Base-by-base conservation (phyloP, 139 green algal species). In the Coelastrella sp. region DNA sequence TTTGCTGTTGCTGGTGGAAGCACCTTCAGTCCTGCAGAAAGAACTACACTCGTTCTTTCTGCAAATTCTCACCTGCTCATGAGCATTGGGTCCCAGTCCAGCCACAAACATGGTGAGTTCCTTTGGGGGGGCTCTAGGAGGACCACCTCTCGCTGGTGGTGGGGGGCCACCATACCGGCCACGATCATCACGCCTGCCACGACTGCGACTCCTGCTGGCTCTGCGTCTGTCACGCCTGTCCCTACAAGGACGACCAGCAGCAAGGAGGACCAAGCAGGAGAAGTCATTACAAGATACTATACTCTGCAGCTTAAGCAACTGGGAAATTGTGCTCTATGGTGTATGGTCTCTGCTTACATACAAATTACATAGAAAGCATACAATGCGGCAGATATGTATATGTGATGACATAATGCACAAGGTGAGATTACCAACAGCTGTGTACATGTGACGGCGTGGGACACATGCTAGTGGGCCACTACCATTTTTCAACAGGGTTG, bases 91-190 rank as follows among this genome's bases (percentile, higher is more conserved):
- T 17, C 40, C 77, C 59, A 84, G 77, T 15, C 77, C 77, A 43
- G 77, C 77, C n/a, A 84, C 60, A 75, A 84, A 84, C 77, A 84
- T 84, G 60, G 77, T 84, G 19, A 84, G 77, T 60, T 84, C 77
- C 77, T 84, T 84, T 27, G 77, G 77, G 2, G 76, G 57, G 13
- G 76, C 76, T 5, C 72, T n/a, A n/a, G n/a, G 48, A 30, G 62
- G 5, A 25, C 13, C 62, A 40, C 62, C 62, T 7, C 62, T 25
- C 3, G 66, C 27, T 40, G n/a, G n/a, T 41, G 62, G 62, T 8
- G 62, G 62, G 3, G 27, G 27, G 13, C 57, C 57, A 66, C 57
- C 57, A 66, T 11, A 30, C 38, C 13, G 62, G 8, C 69, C 17
- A 45, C 69, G 27, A 27, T 2, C 69, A 37, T 23, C 13, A 23